These are phyloP conservation scores for Botrytis medusae DNA, from an alignment of 2,329 filamentous ascomycete species.

Conservation along the genomic window DNA sequence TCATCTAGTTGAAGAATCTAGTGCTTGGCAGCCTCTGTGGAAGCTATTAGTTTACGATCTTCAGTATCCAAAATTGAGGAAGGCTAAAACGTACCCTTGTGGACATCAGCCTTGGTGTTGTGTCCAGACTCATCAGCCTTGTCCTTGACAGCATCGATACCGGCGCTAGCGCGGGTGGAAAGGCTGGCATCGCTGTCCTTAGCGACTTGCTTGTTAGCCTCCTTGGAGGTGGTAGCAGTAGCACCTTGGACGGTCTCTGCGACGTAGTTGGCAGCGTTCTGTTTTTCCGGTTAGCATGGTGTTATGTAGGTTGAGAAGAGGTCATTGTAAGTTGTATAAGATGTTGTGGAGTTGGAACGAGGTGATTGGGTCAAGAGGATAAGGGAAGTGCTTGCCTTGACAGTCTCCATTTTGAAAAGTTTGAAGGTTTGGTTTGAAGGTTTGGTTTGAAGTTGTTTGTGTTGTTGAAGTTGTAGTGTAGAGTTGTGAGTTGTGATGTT, in stretches of 20 bases:
- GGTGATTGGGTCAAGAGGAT: not conserved
- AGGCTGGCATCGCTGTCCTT: conserved; percentile 50
- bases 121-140: conserved; percentile 55
- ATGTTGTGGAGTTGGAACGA: not conserved
- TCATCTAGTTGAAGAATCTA: conserved; percentile 29
- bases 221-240: conserved; percentile 52
- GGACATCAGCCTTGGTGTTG: conserved; percentile 49
- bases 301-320: not conserved
- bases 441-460: conserved; percentile 24
- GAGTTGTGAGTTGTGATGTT: conserved; percentile 25
- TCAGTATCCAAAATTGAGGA: too few species aligned
- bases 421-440: conserved; percentile 26
- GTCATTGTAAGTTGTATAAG: too few species aligned
- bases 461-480: conserved; percentile 27
- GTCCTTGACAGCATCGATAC: conserved; percentile 51
- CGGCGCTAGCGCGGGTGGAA: conserved; percentile 50
- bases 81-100: conserved; percentile 44
- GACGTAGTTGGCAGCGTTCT: conserved; percentile 57
- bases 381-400: conserved; percentile 35
- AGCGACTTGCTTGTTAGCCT: conserved; percentile 58
- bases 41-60: conserved; percentile 25
- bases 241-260: conserved; percentile 53
- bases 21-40: conserved; percentile 40
- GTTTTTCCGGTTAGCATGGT: not conserved
- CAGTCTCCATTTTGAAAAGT: conserved; percentile 40